phyloP scores from a whole-genome alignment of 2,329 filamentous ascomycete species.

The Stemphylium beticola region DNA sequence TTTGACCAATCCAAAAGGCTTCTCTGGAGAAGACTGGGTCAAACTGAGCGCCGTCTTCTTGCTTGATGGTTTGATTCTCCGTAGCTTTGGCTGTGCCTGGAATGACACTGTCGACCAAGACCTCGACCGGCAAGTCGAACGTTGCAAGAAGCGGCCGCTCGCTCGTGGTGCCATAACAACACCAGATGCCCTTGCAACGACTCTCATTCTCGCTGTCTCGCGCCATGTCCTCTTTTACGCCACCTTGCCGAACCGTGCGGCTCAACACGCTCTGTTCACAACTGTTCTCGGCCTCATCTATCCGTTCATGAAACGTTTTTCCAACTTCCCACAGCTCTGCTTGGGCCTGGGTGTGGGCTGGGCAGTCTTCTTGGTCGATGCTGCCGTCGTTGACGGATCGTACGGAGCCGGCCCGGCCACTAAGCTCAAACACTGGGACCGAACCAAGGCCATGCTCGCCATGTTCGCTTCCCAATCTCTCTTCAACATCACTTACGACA shows the following conservation, averaged over 20 bases:
- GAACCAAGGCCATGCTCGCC: slow-evolving; percentile 5
- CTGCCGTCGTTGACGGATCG: not conserved
- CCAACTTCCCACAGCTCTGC: slow-evolving; percentile 60
- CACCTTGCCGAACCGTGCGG: not conserved
- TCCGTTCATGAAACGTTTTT: slow-evolving; percentile 60
- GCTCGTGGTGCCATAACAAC: slow-evolving; percentile 59
- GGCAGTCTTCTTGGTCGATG: slow-evolving; percentile 11
- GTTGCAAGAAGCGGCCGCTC: slow-evolving; percentile 18
- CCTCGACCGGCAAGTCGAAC: slow-evolving; percentile 56
- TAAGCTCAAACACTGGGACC: not conserved
- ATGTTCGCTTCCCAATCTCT: slow-evolving; percentile 2
- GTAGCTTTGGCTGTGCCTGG: slow-evolving; percentile 54
- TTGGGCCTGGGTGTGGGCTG: slow-evolving; percentile 49
- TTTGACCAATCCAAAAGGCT: slow-evolving; percentile 5
- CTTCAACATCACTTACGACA: slow-evolving; percentile 37
- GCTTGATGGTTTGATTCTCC: slow-evolving; percentile 51
- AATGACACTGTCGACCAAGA: slow-evolving; percentile 64
- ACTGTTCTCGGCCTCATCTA: slow-evolving; percentile 55
- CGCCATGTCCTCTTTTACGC: slow-evolving; percentile 2
- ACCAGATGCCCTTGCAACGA: slow-evolving; percentile 25
- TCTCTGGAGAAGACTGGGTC: slow-evolving; percentile 10
- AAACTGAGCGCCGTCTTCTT: slow-evolving; percentile 50
- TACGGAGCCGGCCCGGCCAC: not conserved
- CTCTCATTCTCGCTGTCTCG: slow-evolving; percentile 1
- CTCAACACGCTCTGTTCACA: slow-evolving; percentile 50